Percentiles rank a stretch among this genome's conserved stretches.
Evolutionary conservation across 148 eudicot genomes (phyloP).

Genomic region (Nyssa sinensis): DNA sequence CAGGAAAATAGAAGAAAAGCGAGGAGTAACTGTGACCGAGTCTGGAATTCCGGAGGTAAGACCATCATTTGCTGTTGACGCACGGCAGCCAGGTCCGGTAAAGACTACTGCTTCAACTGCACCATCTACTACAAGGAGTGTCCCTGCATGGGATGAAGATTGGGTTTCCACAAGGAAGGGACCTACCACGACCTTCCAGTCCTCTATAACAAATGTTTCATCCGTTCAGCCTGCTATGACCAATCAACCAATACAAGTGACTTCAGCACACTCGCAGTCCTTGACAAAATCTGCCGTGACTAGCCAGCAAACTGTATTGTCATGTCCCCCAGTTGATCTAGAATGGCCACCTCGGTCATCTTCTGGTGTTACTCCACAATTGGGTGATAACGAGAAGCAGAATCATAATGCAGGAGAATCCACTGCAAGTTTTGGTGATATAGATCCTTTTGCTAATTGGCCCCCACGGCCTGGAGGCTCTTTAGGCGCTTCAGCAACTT

Average conservation of each 20-base stretch:
- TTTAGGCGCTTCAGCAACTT: slow-evolving; percentile 27
- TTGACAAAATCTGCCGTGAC: slow-evolving; percentile 35
- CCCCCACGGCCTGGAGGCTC: slow-evolving; percentile 60
- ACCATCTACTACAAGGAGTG: slow-evolving; percentile 45
- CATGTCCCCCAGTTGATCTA: slow-evolving; percentile 70
- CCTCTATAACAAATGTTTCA: slow-evolving; percentile 28
- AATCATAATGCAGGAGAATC: slow-evolving; percentile 34
- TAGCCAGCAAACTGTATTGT: slow-evolving; percentile 37
- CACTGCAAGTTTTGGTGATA: slow-evolving; percentile 49
- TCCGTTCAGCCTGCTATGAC: slow-evolving; percentile 36
- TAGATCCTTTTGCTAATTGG: slow-evolving; percentile 97
- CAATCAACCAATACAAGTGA: slow-evolving; percentile 31
- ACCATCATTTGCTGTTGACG: slow-evolving; percentile 37
- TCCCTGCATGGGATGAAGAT: slow-evolving; percentile 87
- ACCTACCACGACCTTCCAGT: slow-evolving; percentile 28
- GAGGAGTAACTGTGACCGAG: slow-evolving; percentile 81
- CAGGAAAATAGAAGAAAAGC: slow-evolving; percentile 90
- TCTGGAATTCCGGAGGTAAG: slow-evolving; percentile 54
- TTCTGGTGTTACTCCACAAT: slow-evolving; percentile 33
- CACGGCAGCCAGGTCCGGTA: slow-evolving; percentile 23
- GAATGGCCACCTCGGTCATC: slow-evolving; percentile 92
- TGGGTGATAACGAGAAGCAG: slow-evolving; percentile 27
- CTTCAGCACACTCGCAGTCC: slow-evolving; percentile 22
- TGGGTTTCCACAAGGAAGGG: slow-evolving; percentile 52
- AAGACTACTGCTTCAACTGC: slow-evolving; percentile 38